These are phyloP conservation scores for Saccharomycopsis babjevae DNA, from an alignment of 805 yeast species.

Conservation along the genomic window DNA sequence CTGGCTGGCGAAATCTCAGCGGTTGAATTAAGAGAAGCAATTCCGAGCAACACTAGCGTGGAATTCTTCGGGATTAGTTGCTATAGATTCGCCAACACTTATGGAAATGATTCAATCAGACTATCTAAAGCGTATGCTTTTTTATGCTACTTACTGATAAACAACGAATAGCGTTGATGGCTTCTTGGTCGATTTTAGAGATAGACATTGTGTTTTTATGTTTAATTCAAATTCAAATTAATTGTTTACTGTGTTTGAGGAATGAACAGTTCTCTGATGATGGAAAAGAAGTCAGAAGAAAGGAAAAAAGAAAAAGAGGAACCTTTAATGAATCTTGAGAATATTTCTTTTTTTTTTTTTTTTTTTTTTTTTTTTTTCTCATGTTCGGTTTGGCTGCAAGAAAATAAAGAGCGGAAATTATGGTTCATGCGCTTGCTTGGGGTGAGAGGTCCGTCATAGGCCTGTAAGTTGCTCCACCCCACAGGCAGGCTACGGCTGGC, in stretches of 20 bases:
- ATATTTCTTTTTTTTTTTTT: background rate
- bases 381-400: background rate
- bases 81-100: background rate
- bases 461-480: background rate
- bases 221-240: background rate
- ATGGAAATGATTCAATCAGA: background rate
- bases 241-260: background rate
- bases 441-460: no score
- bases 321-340: background rate
- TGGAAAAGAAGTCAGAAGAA: background rate
- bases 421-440: background rate
- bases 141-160: slow-evolving; percentile 43
- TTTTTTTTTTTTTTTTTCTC: background rate
- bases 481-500: no score
- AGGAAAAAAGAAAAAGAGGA: background rate
- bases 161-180: slow-evolving; percentile 81
- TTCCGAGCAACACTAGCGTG: no score
- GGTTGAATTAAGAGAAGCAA: background rate
- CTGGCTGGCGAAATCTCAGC: background rate
- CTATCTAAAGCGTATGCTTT: background rate
- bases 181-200: slow-evolving; percentile 56
- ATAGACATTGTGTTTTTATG: background rate
- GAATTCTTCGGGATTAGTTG: no score
- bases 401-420: background rate
- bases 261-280: background rate